These are phyloP conservation scores for Kuraishia ogatae DNA, from an alignment of 805 yeast species.

Conservation along the genomic window DNA sequence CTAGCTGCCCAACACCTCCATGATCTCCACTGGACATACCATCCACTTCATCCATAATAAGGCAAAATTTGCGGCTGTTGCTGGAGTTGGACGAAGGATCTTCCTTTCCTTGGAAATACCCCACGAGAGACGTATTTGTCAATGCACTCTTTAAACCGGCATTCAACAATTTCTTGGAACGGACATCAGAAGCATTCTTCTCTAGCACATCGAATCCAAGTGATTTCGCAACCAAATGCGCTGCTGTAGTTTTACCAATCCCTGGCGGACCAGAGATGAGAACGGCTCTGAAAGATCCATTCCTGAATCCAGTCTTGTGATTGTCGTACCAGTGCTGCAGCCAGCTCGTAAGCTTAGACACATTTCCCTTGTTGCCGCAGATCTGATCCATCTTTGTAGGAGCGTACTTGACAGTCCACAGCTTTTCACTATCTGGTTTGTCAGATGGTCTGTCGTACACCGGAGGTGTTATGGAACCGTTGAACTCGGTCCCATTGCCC, in stretches of 20 bases:
- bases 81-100: conserved; percentile 13
- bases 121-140: conserved; percentile 75
- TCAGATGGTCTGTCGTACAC: conserved; percentile 19
- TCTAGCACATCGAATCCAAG: conserved; percentile 70
- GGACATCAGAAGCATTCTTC: conserved; percentile 81
- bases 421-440: conserved; percentile 46
- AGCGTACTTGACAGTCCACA: conserved; percentile 94
- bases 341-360: conserved; percentile 66
- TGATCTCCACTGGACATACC: conserved; percentile 99
- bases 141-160: conserved; percentile 61
- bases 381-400: conserved; percentile 69
- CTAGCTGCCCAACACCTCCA: conserved; percentile 95
- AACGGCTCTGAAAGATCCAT: conserved; percentile 69
- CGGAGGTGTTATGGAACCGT: background rate
- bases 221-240: conserved; percentile 62
- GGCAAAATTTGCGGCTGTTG: conserved; percentile 55
- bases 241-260: conserved; percentile 77
- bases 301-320: conserved; percentile 45
- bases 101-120: conserved; percentile 46
- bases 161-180: conserved; percentile 74
- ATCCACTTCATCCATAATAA: conserved; percentile 98
- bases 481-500: background rate
- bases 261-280: conserved; percentile 86
- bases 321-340: conserved; percentile 63
- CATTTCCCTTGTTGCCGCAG: conserved; percentile 83